Base-by-base conservation (phyloP, 73 alveolate species). In the Paramecium bursaria region DNA sequence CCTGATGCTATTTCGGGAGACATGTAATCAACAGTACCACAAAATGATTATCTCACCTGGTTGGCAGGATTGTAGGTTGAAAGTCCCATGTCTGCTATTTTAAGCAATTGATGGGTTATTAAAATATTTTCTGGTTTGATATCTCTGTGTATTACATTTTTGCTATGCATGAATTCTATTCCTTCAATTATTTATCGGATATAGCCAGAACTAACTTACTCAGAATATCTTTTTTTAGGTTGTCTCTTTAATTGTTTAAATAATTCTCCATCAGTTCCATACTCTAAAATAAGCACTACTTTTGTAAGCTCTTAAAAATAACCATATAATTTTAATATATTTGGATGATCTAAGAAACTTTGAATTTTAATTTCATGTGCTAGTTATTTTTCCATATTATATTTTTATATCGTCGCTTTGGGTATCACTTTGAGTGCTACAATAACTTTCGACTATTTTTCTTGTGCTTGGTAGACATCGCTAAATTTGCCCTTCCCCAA, bases 1-100 rank as follows among this genome's bases (percentile, higher is more conserved):
- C 94, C 91, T 13, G 92, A 42, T 11, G 95, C 93, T 46, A 95
- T 90, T 60, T 95, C 99, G 0, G 99, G 99, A 23, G 99, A 97
- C 75, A 95, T 91, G 74, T 95, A 95, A 75, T 94, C 98, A 0
- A 94, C 93, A 13, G 99, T 95, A n/a, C 99, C 98, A 75, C 99
- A 95, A 74, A 92, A 94, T 3, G 99, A 94, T 77, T 50, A 55
- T 7, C 98, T 22, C 27, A 87, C 79, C 52, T 82, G 75, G 33
- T 88, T 92, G 10, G 90, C 85, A 4, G 79, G 79, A 33, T 60
- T 76, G 25, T 76, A 76, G 21, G 75, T 76, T 9, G 88, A 76
- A 33, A 47, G 49, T n/a, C 88, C 88, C 74, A 76, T 52, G 19
- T 76, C 88, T 19, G 80, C 57, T 2, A 76, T 52, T 33, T 76